A percentile compares a stretch with the other conserved stretches of the same genome.
Conservation (phyloP, 441 rosid genomes). For the Arabidopsis hybrid region DNA sequence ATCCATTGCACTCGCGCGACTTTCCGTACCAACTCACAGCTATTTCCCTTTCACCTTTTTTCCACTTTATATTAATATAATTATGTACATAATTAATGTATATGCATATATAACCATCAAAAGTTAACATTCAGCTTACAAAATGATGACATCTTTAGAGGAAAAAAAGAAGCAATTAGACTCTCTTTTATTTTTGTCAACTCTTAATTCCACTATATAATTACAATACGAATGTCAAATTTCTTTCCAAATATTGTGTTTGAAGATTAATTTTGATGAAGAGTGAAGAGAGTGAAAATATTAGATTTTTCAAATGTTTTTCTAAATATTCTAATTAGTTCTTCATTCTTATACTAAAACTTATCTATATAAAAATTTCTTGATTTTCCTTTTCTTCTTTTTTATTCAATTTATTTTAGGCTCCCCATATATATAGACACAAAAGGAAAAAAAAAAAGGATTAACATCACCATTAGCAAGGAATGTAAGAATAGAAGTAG, state of each 20-base stretch:
- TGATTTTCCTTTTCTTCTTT: not conserved
- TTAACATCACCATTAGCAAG: slow-evolving; percentile 1
- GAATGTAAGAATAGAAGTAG: slow-evolving; percentile 31
- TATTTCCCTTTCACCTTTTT: slow-evolving; percentile 25
- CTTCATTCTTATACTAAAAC: no score
- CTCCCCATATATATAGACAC: no score
- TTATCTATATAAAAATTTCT: no score
- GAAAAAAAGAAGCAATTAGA: not conserved
- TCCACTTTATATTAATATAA: not conserved
- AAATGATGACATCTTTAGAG: slow-evolving; percentile 26
- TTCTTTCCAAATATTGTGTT: not conserved
- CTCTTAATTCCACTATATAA: not conserved
- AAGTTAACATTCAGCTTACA: slow-evolving; percentile 15
- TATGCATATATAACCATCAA: slow-evolving; percentile 9
- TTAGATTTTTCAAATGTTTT: no score
- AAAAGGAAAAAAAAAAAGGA: no score
- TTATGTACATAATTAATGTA: not conserved
- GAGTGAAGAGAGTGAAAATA: no score
- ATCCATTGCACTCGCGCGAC: slow-evolving; percentile 17
- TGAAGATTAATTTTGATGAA: no score
- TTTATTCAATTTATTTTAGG: not conserved
- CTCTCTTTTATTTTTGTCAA: not conserved
- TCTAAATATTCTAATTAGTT: no score
- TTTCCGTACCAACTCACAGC: slow-evolving; percentile 38
- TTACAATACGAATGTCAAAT: not conserved